Percentiles rank a stretch among this genome's conserved stretches.
Evolutionary conservation across 2,329 filamentous ascomycete genomes (phyloP).

Genomic region (Emericellopsis atlantica): DNA sequence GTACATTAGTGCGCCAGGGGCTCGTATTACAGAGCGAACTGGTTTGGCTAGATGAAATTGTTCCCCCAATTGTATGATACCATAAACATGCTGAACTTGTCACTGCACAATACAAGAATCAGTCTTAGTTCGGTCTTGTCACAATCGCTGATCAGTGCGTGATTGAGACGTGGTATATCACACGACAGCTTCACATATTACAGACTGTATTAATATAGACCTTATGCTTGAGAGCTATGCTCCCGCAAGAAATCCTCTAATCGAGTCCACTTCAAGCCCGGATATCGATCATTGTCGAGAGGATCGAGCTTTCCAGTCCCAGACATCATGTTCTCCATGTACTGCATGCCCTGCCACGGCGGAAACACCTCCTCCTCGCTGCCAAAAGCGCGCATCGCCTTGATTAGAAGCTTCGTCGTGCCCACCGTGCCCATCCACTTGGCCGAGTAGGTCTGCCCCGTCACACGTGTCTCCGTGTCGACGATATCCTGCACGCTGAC

Average conservation of each 20-base stretch:
- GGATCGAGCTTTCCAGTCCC: neutral
- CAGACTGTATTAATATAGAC: neutral
- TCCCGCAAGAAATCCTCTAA: neutral
- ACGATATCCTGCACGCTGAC: neutral
- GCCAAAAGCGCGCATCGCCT: neutral
- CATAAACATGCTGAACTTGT: too few species aligned
- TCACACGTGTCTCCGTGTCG: neutral
- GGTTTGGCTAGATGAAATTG: too few species aligned
- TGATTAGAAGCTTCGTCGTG: neutral
- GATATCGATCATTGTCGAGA: slow-evolving; percentile 6
- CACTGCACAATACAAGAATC: too few species aligned
- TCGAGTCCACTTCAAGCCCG: slow-evolving; percentile 8
- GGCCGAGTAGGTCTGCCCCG: neutral
- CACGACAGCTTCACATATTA: neutral
- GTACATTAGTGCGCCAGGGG: too few species aligned
- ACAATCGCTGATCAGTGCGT: too few species aligned
- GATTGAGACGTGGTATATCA: too few species aligned
- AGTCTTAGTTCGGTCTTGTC: too few species aligned
- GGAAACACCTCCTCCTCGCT: neutral
- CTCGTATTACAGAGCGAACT: too few species aligned
- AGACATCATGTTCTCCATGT: slow-evolving; percentile 2
- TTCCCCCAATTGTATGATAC: too few species aligned
- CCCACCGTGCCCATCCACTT: neutral
- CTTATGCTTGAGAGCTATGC: neutral
- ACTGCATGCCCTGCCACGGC: slow-evolving; percentile 1